Percentiles rank a stretch among this genome's conserved stretches.
phyloP scores from a whole-genome alignment of 179 eudicot species.

The Actinidia polygama region DNA sequence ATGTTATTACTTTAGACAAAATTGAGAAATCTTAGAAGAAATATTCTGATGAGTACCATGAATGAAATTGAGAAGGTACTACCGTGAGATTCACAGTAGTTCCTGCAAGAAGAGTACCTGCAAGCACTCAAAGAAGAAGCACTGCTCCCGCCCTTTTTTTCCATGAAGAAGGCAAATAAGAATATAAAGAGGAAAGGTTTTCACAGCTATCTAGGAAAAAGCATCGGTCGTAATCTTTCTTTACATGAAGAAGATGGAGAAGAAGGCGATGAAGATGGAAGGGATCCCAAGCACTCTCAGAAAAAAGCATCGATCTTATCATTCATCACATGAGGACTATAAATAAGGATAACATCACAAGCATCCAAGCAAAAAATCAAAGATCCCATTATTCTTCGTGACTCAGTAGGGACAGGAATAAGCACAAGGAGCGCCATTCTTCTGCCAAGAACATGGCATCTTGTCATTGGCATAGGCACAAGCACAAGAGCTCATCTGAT shows the following conservation, averaged over 20 bases:
- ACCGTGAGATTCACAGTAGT: slow-evolving; percentile 69
- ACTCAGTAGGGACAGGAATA: slow-evolving; percentile 55
- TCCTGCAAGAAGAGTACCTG: slow-evolving; percentile 43
- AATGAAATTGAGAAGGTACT: slow-evolving; percentile 54
- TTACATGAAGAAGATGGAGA: slow-evolving; percentile 31
- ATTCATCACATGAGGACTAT: slow-evolving; percentile 21
- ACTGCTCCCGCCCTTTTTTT: too few species aligned
- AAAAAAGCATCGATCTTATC: slow-evolving; percentile 56
- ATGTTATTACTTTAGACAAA: slow-evolving; percentile 34
- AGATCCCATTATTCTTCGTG: slow-evolving; percentile 57
- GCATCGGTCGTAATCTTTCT: slow-evolving; percentile 43
- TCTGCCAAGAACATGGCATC: slow-evolving; percentile 44
- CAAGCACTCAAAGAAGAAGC: slow-evolving; percentile 58
- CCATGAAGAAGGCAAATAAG: too few species aligned
- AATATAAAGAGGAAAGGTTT: slow-evolving; percentile 37
- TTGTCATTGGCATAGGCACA: slow-evolving; percentile 31
- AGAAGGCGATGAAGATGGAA: slow-evolving; percentile 38
- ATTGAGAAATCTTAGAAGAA: slow-evolving; percentile 34
- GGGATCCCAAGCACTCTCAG: slow-evolving; percentile 39
- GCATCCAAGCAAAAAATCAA: slow-evolving; percentile 50
- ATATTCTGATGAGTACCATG: slow-evolving; percentile 45
- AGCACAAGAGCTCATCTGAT: slow-evolving; percentile 42
- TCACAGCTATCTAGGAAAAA: slow-evolving; percentile 49
- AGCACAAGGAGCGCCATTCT: slow-evolving; percentile 52
- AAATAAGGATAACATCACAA: slow-evolving; percentile 30